These are phyloP conservation scores for Blepharisma japonicum DNA, from an alignment of 73 alveolate species.

Conservation along the genomic window DNA sequence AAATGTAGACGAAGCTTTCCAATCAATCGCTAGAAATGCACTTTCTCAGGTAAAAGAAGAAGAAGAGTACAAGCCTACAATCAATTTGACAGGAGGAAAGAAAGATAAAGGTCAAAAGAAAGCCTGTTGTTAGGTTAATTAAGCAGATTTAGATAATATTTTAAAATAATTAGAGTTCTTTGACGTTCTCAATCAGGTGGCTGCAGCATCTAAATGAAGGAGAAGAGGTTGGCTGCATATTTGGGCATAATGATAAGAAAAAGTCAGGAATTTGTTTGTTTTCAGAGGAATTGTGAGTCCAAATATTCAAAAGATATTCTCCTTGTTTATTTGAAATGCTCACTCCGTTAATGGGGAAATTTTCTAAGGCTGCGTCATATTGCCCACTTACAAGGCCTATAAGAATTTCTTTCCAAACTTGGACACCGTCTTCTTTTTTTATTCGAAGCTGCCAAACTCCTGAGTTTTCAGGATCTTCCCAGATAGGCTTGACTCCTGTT, in stretches of 20 bases:
- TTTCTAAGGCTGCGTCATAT: neutral
- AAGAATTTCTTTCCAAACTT: constrained; percentile 76
- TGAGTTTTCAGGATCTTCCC: constrained; percentile 84
- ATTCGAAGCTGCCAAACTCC: constrained; percentile 69
- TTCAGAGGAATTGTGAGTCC: neutral
- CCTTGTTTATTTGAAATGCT: constrained; percentile 4
- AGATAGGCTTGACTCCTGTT: constrained; percentile 66
- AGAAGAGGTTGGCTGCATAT: no score
- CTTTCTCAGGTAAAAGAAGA: constrained; percentile 28
- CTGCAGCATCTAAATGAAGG: no score
- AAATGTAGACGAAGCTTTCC: constrained; percentile 81
- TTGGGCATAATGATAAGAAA: no score
- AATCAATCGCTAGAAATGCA: constrained; percentile 79
- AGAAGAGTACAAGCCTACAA: constrained; percentile 20
- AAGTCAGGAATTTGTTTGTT: no score
- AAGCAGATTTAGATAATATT: no score
- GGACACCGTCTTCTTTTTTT: constrained; percentile 57
- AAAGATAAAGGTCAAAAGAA: neutral
- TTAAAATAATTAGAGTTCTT: no score
- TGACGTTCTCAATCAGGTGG: no score
- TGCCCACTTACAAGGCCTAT: constrained; percentile 68
- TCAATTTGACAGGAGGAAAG: neutral
- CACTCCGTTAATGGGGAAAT: neutral
- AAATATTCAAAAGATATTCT: neutral
- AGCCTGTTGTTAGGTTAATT: neutral